phyloP scores from a whole-genome alignment of 495 filamentous ascomycete genomes.

The Hypomontagnella submonticulosa region DNA sequence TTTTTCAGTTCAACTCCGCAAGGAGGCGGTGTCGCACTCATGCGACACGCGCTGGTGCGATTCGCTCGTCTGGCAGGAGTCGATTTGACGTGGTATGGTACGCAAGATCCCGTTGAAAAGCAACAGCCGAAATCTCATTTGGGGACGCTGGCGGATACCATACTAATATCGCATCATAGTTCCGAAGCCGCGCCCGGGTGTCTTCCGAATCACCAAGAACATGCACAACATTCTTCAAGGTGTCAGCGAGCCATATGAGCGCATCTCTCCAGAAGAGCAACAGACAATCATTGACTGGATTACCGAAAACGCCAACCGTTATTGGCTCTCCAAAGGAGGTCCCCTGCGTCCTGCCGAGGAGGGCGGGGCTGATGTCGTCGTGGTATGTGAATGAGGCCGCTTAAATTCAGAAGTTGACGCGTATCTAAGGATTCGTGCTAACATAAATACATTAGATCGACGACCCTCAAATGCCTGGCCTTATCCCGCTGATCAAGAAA shows the following conservation, averaged over 20 bases:
- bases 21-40: slow-evolving; percentile 87
- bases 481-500: slow-evolving; percentile 81
- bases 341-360: slow-evolving; percentile 72
- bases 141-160: background rate
- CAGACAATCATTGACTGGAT: slow-evolving; percentile 76
- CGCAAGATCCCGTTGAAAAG: slow-evolving; percentile 24
- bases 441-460: slow-evolving; percentile 63
- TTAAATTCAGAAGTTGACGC: background rate
- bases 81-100: slow-evolving; percentile 78
- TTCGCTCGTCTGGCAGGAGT: slow-evolving; percentile 76
- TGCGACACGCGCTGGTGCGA: slow-evolving; percentile 85
- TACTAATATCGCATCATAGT: slow-evolving; percentile 67
- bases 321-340: slow-evolving; percentile 77
- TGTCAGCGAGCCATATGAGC: slow-evolving; percentile 70
- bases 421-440: background rate
- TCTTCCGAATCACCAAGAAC: slow-evolving; percentile 89
- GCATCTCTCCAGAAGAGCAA: slow-evolving; percentile 70
- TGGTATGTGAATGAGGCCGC: slow-evolving; percentile 58
- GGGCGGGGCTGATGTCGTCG: slow-evolving; percentile 82
- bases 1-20: slow-evolving; percentile 91
- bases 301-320: slow-evolving; percentile 77
- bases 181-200: slow-evolving; percentile 83
- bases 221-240: slow-evolving; percentile 95
- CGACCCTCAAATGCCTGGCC: slow-evolving; percentile 87
- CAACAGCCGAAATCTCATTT: background rate